Conservation (phyloP, 192 early-diverging fungal species). For the Cetraspora pellucida region DNA sequence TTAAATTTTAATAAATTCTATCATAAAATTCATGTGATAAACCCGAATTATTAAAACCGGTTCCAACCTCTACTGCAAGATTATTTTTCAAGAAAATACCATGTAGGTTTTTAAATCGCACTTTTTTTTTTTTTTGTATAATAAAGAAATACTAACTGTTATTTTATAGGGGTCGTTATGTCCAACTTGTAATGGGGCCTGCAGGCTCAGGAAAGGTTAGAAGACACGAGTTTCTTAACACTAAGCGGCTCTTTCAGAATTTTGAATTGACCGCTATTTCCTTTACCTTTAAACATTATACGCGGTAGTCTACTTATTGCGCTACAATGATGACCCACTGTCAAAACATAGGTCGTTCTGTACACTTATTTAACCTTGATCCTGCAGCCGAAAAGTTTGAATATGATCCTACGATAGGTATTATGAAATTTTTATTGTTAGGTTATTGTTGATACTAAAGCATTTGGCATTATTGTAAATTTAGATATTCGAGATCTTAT, state of each 20-base stretch:
- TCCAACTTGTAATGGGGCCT: constrained; percentile 96
- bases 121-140: too few species aligned
- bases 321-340: constrained; percentile 93
- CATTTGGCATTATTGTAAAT: neutral
- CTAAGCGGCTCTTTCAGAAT: neutral
- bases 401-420: constrained; percentile 86
- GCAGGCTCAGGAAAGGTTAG: constrained; percentile 87
- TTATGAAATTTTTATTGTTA: neutral
- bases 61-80: too few species aligned
- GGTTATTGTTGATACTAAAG: neutral
- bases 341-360: constrained; percentile 76
- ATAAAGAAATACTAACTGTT: too few species aligned
- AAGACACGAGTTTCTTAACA: neutral
- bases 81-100: too few species aligned
- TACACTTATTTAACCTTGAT: constrained; percentile 96
- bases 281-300: neutral
- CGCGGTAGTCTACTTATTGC: constrained; percentile 83
- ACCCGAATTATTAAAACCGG: too few species aligned
- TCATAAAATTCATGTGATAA: too few species aligned
- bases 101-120: too few species aligned
- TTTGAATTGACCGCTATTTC: neutral
- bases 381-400: constrained; percentile 97
- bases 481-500: constrained; percentile 93
- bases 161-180: constrained; percentile 65
- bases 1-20: too few species aligned